Percentiles rank a stretch among this genome's conserved stretches.
Evolutionary conservation across 1,284 basidiomycete species (phyloP).

Genomic region (Earliella scabrosa): DNA sequence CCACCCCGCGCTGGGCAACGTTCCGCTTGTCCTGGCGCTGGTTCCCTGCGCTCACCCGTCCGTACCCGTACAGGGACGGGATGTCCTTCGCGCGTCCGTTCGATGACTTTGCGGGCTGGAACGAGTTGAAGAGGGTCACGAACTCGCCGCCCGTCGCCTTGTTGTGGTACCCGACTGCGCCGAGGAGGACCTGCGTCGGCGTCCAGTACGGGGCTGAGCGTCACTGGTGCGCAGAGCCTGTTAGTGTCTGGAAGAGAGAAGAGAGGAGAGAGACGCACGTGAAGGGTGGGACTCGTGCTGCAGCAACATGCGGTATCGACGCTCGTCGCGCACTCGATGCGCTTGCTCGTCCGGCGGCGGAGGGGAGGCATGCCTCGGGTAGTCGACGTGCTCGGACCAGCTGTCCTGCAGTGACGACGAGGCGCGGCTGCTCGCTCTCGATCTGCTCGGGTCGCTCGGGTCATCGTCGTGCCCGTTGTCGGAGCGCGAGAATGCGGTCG

Average conservation of each 20-base stretch:
- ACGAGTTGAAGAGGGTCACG: conserved; percentile 70
- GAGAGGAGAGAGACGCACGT: conserved; percentile 46
- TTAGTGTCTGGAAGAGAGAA: neutral
- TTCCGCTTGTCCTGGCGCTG: conserved; percentile 57
- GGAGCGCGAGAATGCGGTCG: conserved; percentile 17
- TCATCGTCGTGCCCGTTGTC: neutral
- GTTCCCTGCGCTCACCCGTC: conserved; percentile 47
- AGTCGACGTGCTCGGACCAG: conserved; percentile 10
- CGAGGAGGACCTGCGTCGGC: conserved; percentile 61
- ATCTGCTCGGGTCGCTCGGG: neutral
- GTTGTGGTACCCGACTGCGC: conserved; percentile 72
- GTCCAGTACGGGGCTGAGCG: conserved; percentile 74
- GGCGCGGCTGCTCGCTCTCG: conserved; percentile 21
- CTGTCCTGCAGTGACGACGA: conserved; percentile 20
- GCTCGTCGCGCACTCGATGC: conserved; percentile 56
- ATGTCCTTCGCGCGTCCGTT: conserved; percentile 39
- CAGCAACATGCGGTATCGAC: conserved; percentile 61
- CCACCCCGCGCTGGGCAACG: conserved; percentile 56
- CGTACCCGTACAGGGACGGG: conserved; percentile 60
- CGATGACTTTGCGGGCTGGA: conserved; percentile 49
- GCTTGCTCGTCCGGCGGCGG: conserved; percentile 47
- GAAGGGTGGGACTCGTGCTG: conserved; percentile 73
- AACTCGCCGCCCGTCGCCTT: conserved; percentile 64
- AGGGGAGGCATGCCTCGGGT: conserved; percentile 20
- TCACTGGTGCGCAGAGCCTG: conserved; percentile 47